A percentile compares a stretch with the other conserved stretches of the same genome.
phyloP scores from a whole-genome alignment of 179 eudicot species.

The Beta lomatogona region DNA sequence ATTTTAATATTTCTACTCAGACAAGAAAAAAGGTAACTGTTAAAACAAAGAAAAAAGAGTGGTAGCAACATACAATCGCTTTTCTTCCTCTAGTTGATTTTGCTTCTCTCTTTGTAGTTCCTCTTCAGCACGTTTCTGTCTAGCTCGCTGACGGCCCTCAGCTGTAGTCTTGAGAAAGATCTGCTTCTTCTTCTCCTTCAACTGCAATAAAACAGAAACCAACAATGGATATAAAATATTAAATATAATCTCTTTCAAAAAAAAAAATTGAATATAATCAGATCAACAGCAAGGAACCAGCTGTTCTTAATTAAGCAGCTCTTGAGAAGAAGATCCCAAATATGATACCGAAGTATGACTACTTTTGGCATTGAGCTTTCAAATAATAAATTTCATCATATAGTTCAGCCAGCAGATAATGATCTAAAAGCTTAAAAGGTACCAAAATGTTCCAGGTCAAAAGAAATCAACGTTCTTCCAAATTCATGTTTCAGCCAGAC shows the following conservation, averaged over 20 bases:
- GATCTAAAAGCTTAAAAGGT: background rate
- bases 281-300: background rate
- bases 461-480: background rate
- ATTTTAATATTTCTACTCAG: no score
- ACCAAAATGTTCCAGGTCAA: background rate
- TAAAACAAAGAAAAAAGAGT: background rate
- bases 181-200: slow-evolving; percentile 90
- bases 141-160: slow-evolving; percentile 94
- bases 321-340: background rate
- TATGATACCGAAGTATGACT: background rate
- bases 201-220: slow-evolving; percentile 38
- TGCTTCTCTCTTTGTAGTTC: slow-evolving; percentile 73
- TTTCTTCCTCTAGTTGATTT: slow-evolving; percentile 83
- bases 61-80: slow-evolving; percentile 65
- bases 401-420: background rate
- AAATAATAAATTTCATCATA: background rate
- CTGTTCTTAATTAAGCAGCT: background rate
- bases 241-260: background rate
- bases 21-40: background rate
- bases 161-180: slow-evolving; percentile 85
- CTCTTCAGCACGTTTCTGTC: slow-evolving; percentile 89
- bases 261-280: background rate
- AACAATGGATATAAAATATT: background rate
- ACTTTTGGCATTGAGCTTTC: background rate
- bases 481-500: background rate